Conservation (phyloP, 2,329 filamentous ascomycete genomes). For the Aspergillus intermedius region DNA sequence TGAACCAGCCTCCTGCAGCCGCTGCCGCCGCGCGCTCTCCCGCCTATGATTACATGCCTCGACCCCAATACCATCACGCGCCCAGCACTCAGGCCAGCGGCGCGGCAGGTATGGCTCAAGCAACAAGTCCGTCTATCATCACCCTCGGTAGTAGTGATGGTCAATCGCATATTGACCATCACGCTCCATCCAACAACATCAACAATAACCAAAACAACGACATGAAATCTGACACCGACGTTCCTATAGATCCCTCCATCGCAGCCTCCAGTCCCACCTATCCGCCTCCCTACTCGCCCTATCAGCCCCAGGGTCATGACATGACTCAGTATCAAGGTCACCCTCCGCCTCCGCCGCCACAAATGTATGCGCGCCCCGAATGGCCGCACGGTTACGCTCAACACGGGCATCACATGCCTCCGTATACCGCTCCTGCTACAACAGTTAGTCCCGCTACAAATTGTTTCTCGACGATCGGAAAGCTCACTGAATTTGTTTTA, state of each 20-base stretch:
- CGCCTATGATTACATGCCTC: constrained; percentile 82
- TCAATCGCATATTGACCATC: constrained; percentile 32
- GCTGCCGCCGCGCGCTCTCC: constrained; percentile 64
- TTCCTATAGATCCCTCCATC: constrained; percentile 99
- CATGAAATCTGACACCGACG: constrained; percentile 89
- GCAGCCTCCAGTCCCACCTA: constrained; percentile 89
- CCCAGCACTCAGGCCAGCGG: constrained; percentile 65
- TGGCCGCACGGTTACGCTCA: constrained; percentile 42
- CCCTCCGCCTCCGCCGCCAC: constrained; percentile 38
- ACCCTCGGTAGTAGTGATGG: constrained; percentile 64
- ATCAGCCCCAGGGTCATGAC: constrained; percentile 73
- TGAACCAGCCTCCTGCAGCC: constrained; percentile 56
- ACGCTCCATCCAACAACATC: constrained; percentile 59
- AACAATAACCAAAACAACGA: constrained; percentile 29
- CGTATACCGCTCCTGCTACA: constrained; percentile 48
- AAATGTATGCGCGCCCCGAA: constrained; percentile 43
- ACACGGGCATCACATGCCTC: constrained; percentile 43
- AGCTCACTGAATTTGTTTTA: constrained; percentile 41
- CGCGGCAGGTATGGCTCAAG: constrained; percentile 93
- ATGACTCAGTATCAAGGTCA: constrained; percentile 65
- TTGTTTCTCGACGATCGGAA: neutral
- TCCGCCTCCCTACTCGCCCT: constrained; percentile 79
- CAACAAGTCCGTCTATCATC: constrained; percentile 91
- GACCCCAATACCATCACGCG: constrained; percentile 67
- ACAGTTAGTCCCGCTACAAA: constrained; percentile 48